These are phyloP conservation scores for Penicillium sp. DNA, from an alignment of 2,329 filamentous ascomycete species.

Conservation along the genomic window DNA sequence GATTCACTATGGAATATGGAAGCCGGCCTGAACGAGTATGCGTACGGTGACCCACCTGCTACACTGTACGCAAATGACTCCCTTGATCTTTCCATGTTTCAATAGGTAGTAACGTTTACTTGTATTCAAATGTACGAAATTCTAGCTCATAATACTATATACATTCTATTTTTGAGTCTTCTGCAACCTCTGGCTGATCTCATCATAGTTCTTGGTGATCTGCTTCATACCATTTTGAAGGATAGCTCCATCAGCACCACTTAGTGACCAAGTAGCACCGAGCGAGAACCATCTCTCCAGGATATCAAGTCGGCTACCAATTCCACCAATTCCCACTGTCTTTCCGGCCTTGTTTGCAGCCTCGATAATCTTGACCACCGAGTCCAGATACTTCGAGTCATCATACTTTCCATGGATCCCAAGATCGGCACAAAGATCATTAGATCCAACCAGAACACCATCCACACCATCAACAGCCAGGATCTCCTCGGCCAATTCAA, in stretches of 20 bases:
- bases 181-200: constrained; percentile 24
- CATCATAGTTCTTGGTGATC: constrained; percentile 31
- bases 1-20: constrained; percentile 28
- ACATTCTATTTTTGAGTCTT: constrained; percentile 9
- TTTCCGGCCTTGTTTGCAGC: constrained; percentile 16
- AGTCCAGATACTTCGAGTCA: constrained; percentile 31
- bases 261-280: constrained; percentile 44
- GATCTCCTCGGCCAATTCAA: constrained; percentile 45
- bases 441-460: constrained; percentile 47
- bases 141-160: neutral
- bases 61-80: constrained; percentile 12
- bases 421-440: constrained; percentile 48
- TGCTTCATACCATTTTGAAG: constrained; percentile 41
- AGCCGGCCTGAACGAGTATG: constrained; percentile 36
- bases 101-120: neutral
- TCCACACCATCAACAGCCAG: constrained; percentile 48
- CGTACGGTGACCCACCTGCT: constrained; percentile 26
- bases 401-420: constrained; percentile 47
- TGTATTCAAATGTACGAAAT: neutral
- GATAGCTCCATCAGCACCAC: constrained; percentile 38
- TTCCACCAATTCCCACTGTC: constrained; percentile 35
- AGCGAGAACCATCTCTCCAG: constrained; percentile 44
- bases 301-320: constrained; percentile 45
- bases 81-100: constrained; percentile 8
- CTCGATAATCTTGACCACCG: constrained; percentile 31